A percentile compares a stretch with the other conserved stretches of the same genome.
Conservation (phyloP, 2,329 filamentous ascomycete species). For the Epichloe sylvatica region DNA sequence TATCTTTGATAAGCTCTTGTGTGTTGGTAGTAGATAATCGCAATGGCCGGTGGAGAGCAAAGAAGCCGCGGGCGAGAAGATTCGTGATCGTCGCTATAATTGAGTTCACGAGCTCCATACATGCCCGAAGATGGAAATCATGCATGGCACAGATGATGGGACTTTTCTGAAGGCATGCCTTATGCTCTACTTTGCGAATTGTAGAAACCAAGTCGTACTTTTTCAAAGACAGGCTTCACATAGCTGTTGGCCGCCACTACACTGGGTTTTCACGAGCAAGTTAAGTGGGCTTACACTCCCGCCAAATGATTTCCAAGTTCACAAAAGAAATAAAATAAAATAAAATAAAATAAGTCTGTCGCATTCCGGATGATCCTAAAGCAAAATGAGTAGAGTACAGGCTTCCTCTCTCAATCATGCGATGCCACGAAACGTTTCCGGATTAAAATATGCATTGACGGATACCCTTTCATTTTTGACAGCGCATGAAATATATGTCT, state of each 20-base stretch:
- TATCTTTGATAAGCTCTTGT: neutral
- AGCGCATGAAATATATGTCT: neutral
- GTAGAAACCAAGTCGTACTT: neutral
- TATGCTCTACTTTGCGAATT: neutral
- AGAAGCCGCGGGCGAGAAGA: neutral
- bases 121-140: neutral
- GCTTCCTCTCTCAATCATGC: neutral
- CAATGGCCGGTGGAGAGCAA: neutral
- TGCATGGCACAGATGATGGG: neutral
- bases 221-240: neutral
- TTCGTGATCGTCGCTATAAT: neutral
- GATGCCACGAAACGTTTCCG: neutral
- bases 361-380: neutral
- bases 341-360: neutral
- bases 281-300: neutral
- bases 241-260: neutral
- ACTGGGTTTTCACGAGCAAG: neutral
- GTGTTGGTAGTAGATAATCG: neutral
- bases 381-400: neutral
- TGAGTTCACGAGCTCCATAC: neutral
- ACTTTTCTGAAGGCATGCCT: neutral
- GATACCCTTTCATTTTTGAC: neutral
- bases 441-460: neutral
- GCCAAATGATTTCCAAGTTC: neutral
- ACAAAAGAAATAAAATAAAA: neutral